A percentile compares a stretch with the other conserved stretches of the same genome.
Evolutionary conservation across 1,284 basidiomycete species (phyloP).

Genomic region (Tilletia horrida): DNA sequence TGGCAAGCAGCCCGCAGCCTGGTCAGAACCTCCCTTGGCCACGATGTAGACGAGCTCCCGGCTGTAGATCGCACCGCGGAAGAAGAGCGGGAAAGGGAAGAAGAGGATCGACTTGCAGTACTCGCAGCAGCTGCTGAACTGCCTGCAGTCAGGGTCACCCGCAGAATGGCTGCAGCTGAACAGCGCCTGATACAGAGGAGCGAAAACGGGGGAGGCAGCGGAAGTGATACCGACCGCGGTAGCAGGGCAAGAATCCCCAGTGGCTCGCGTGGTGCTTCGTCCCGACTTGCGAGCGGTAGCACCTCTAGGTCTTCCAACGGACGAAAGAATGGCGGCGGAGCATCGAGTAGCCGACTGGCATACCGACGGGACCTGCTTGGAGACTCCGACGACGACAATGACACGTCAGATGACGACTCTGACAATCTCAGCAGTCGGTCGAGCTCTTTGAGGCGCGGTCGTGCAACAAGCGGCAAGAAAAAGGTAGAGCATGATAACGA

Average conservation of each 20-base stretch:
- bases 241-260: neutral
- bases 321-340: neutral
- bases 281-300: too few relatives aligned
- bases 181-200: neutral
- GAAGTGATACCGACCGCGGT: neutral
- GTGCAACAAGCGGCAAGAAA: neutral
- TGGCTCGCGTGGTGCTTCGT: too few relatives aligned
- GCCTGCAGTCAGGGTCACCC: neutral
- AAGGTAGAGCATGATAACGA: neutral
- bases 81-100: constrained; percentile 9
- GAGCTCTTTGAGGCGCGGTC: neutral
- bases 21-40: neutral
- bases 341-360: neutral
- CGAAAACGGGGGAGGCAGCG: neutral
- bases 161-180: constrained; percentile 13
- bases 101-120: constrained; percentile 8
- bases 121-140: constrained; percentile 7
- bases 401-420: neutral
- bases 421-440: neutral
- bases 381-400: neutral
- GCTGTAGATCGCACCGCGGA: constrained; percentile 4
- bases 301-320: too few relatives aligned
- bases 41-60: constrained; percentile 8
- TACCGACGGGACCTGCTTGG: neutral
- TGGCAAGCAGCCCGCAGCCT: constrained; percentile 9